phyloP scores from a whole-genome alignment of 345 rosid genomes.

The Turnera subulata region DNA sequence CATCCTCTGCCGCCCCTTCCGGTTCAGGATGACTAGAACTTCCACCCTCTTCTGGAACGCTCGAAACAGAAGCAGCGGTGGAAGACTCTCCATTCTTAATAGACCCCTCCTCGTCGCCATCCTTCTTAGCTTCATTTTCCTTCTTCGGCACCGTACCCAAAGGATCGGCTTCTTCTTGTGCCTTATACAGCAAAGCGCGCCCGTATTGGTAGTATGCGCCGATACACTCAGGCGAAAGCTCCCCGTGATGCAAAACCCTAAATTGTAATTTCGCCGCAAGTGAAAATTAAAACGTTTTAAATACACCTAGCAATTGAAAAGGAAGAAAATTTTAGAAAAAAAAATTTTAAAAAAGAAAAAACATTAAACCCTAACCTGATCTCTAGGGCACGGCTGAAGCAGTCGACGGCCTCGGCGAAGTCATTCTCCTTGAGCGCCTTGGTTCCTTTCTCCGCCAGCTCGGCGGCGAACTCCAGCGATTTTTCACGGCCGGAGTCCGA shows the following conservation, averaged over 20 bases:
- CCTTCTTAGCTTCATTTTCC: slow-evolving; percentile 41
- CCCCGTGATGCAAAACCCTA: slow-evolving; percentile 70
- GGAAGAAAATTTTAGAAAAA: neutral
- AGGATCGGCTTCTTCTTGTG: slow-evolving; percentile 93
- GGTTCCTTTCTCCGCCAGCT: slow-evolving; percentile 60
- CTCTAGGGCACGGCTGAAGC: slow-evolving; percentile 91
- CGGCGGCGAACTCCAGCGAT: slow-evolving; percentile 60
- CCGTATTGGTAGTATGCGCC: slow-evolving; percentile 79
- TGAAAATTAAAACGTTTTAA: slow-evolving; percentile 12
- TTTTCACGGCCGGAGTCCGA: slow-evolving; percentile 34
- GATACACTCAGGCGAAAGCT: slow-evolving; percentile 63
- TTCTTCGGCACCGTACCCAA: slow-evolving; percentile 67
- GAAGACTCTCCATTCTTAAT: slow-evolving; percentile 47
- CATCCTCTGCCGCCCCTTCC: slow-evolving; percentile 25
- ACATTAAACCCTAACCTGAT: slow-evolving; percentile 52
- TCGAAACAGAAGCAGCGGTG: slow-evolving; percentile 46
- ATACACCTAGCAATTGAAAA: neutral
- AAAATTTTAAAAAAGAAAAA: neutral
- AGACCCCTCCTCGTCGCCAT: slow-evolving; percentile 41
- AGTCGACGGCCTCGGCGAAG: slow-evolving; percentile 73
- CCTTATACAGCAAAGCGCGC: slow-evolving; percentile 70
- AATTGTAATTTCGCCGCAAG: neutral
- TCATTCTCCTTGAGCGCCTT: slow-evolving; percentile 56
- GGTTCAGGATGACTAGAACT: slow-evolving; percentile 47
- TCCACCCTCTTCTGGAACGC: slow-evolving; percentile 43